Percentiles rank a stretch among this genome's conserved stretches.
These are phyloP conservation scores for Berkeleyomyces basicola DNA, from an alignment of 2,329 filamentous ascomycete genomes.

Conservation along the genomic window DNA sequence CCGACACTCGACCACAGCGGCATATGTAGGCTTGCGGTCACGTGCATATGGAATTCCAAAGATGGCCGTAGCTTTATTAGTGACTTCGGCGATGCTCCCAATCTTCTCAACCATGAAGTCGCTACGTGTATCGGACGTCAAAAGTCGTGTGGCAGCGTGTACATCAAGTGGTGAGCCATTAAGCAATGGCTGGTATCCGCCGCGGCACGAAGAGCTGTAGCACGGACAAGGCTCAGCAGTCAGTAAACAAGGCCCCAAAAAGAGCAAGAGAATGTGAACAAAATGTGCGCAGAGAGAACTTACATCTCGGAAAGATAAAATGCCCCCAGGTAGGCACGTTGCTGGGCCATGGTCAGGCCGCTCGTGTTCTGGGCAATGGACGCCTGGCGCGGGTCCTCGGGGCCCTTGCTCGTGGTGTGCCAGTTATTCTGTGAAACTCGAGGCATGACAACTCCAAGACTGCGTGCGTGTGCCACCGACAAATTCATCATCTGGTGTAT, in stretches of 20 bases:
- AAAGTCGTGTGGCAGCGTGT: slow-evolving; percentile 8
- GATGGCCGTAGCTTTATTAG: slow-evolving; percentile 11
- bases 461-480: slow-evolving; percentile 26
- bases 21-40: slow-evolving; percentile 12
- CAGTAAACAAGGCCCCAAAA: not conserved
- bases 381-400: slow-evolving; percentile 12
- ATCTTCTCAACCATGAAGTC: slow-evolving; percentile 13
- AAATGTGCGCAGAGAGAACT: slow-evolving; percentile 13
- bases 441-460: slow-evolving; percentile 21
- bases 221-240: not conserved
- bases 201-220: slow-evolving; percentile 10
- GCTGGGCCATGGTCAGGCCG: slow-evolving; percentile 20
- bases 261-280: not conserved
- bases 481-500: slow-evolving; percentile 22
- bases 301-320: slow-evolving; percentile 26
- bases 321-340: slow-evolving; percentile 24
- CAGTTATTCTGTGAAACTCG: slow-evolving; percentile 15
- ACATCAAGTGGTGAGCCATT: slow-evolving; percentile 10
- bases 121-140: slow-evolving; percentile 7
- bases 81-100: slow-evolving; percentile 11
- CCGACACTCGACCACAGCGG: slow-evolving; percentile 8
- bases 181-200: slow-evolving; percentile 10
- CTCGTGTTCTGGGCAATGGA: slow-evolving; percentile 9
- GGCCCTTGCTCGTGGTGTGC: slow-evolving; percentile 10
- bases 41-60: slow-evolving; percentile 13